phyloP scores from a whole-genome alignment of 2,329 filamentous ascomycete species.

The Claviceps citrina region DNA sequence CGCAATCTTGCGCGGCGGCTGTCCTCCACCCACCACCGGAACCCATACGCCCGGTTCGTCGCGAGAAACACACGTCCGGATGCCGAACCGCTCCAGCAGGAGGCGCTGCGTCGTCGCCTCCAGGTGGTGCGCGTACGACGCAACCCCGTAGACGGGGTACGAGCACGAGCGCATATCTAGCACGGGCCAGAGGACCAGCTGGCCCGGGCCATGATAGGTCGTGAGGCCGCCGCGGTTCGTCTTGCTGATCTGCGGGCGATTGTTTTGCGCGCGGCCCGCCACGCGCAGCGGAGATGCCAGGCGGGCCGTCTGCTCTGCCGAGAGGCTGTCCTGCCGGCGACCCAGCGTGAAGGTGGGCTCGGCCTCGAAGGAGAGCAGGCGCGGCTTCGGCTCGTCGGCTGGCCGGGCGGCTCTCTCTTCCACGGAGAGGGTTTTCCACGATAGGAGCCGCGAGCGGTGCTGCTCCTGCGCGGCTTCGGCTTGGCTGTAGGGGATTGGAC shows the following conservation, averaged over 20 bases:
- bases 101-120: constrained; percentile 60
- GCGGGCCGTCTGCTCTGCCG: constrained; percentile 26
- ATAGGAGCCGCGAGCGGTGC: constrained; percentile 19
- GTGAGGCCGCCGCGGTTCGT: constrained; percentile 78
- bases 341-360: constrained; percentile 79
- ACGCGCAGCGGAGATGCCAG: constrained; percentile 28
- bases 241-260: constrained; percentile 45
- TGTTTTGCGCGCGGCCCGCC: constrained; percentile 13
- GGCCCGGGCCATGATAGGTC: constrained; percentile 90
- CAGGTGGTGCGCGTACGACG: constrained; percentile 62
- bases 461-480: constrained; percentile 19
- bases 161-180: constrained; percentile 53
- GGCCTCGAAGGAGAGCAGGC: constrained; percentile 69
- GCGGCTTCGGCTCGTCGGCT: constrained; percentile 32
- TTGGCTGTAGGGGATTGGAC: constrained; percentile 17
- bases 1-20: constrained; percentile 55
- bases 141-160: constrained; percentile 48
- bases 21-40: constrained; percentile 12
- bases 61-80: constrained; percentile 45
- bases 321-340: constrained; percentile 51
- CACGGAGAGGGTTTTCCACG: constrained; percentile 18
- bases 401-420: constrained; percentile 10
- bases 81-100: constrained; percentile 38
- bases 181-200: constrained; percentile 83
- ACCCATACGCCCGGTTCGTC: constrained; percentile 81